Evolutionary conservation across 192 early-diverging fungal genomes (phyloP), one percentile per base, ranked within the genome.

Genomic region (Backusella tarrabulga): DNA sequence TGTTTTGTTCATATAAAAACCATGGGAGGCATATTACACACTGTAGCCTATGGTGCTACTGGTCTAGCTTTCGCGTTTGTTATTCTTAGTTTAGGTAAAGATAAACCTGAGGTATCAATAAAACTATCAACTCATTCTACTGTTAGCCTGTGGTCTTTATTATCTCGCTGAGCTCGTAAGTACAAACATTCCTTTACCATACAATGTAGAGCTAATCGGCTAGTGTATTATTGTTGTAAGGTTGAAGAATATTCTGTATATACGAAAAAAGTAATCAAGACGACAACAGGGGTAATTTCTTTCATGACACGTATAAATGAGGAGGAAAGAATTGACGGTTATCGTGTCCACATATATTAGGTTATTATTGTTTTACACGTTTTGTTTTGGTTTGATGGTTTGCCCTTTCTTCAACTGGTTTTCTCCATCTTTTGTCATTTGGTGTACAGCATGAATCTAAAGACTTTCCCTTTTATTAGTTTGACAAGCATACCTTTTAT

Each of bases 381-480:
- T 12, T 72, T 92, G 52, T 86, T 98, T 19, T 88, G 87, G 79
- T 76, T 97, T n/a, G 97, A 98, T 81, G 86, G 92, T 6, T 79
- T 97, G 17, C 93, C 97, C 3, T 85, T 92, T 73, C 79, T 83
- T 44, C 92, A 93, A 41, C 84, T 91, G 9, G 34, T 83, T 17
- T 92, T 95, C 60, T 95, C 97, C 1, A 75, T 95, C 19, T 77
- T 81, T 14, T 93, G 94, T 68, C 95, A 95, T 81, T 87, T 85
- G 9, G 87, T 94, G 23, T 99, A 99, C 79, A 91, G 88, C 41
- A 76, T 94, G 46, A 90, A 98, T 73, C 85, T 99, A 29, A 67
- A 79, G 44, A 91, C 83, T 35, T 99, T 98, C 79, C 97, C 97
- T 34, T 89, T 91, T 63, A 94, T 98, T 73, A 89, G 87, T 73